These are phyloP conservation scores for Lasiosphaeria miniovina DNA, from an alignment of 495 filamentous ascomycete species.

Conservation along the genomic window DNA sequence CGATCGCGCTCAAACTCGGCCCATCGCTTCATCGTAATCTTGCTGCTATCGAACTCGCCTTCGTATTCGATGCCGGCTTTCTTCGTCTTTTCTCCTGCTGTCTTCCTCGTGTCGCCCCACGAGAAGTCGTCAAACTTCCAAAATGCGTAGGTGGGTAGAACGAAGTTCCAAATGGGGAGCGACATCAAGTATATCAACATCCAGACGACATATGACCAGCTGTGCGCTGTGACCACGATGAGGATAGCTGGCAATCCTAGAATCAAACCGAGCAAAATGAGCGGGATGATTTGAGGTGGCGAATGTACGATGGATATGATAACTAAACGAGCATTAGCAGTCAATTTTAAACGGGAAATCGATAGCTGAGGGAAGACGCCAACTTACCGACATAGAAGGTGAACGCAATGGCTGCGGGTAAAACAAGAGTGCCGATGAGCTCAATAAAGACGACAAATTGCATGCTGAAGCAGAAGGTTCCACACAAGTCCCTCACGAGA, in stretches of 20 bases:
- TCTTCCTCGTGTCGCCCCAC: conserved; percentile 98
- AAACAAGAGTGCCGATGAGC: conserved; percentile 86
- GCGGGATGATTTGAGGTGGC: conserved; percentile 87
- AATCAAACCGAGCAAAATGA: conserved; percentile 87
- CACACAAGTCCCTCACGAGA: conserved; percentile 91
- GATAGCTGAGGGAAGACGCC: background rate
- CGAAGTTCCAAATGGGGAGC: conserved; percentile 95
- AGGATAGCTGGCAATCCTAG: conserved; percentile 90
- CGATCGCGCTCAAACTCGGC: conserved; percentile 80
- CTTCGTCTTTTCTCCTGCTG: conserved; percentile 82
- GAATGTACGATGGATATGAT: conserved; percentile 79
- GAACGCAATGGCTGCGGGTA: conserved; percentile 94
- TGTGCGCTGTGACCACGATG: conserved; percentile 94
- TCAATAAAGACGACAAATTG: conserved; percentile 98
- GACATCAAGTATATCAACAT: conserved; percentile 95
- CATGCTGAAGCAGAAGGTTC: conserved; percentile 99
- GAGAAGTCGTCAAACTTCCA: conserved; percentile 99
- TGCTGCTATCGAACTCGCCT: conserved; percentile 94
- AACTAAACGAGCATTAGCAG: conserved; percentile 47
- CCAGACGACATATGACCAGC: conserved; percentile 90
- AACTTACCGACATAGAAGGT: conserved; percentile 90
- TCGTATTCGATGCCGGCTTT: conserved; percentile 77
- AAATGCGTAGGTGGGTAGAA: conserved; percentile 91
- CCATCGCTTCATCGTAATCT: conserved; percentile 99
- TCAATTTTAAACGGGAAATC: conserved; percentile 1